Evolutionary conservation across 2,329 filamentous ascomycete species (phyloP).

Genomic region (Sporothrix pseudoabietina): DNA sequence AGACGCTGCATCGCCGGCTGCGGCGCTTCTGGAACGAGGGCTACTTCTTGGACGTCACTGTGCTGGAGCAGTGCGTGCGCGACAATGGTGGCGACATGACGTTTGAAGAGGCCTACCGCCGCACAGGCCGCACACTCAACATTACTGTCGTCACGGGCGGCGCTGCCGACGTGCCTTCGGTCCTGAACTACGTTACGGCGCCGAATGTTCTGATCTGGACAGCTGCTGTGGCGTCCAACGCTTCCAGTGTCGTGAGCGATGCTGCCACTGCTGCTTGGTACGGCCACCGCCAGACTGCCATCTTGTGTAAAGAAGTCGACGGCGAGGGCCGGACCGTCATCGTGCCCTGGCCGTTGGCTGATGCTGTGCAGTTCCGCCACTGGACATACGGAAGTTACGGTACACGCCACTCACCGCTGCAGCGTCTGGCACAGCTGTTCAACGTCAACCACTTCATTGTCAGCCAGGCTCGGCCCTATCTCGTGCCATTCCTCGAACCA

Average conservation of each 20-base stretch:
- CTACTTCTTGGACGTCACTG: slow-evolving; percentile 79
- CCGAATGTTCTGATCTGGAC: slow-evolving; percentile 90
- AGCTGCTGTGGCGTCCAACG: slow-evolving; percentile 75
- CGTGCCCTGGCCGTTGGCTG: slow-evolving; percentile 69
- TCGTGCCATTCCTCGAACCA: slow-evolving; percentile 80
- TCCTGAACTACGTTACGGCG: slow-evolving; percentile 90
- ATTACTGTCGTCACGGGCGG: slow-evolving; percentile 83
- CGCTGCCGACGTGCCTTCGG: slow-evolving; percentile 72
- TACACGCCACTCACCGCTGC: slow-evolving; percentile 66
- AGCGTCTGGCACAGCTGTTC: slow-evolving; percentile 78
- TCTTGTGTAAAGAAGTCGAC: slow-evolving; percentile 72
- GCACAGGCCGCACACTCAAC: slow-evolving; percentile 84
- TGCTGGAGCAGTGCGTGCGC: slow-evolving; percentile 80
- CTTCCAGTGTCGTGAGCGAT: slow-evolving; percentile 43
- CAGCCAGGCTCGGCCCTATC: slow-evolving; percentile 85
- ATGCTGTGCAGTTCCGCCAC: slow-evolving; percentile 65
- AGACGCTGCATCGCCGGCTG: slow-evolving; percentile 67
- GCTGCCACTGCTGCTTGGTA: slow-evolving; percentile 56
- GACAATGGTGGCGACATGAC: slow-evolving; percentile 86
- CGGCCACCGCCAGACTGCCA: slow-evolving; percentile 61
- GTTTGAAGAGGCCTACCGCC: slow-evolving; percentile 87
- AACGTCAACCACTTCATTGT: slow-evolving; percentile 96
- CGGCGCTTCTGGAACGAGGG: slow-evolving; percentile 72
- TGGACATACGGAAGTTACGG: slow-evolving; percentile 67
- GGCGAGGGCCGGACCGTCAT: slow-evolving; percentile 62